These are phyloP conservation scores for Boletus vermiculosoides DNA, from an alignment of 768 basidiomycete genomes.

Conservation along the genomic window DNA sequence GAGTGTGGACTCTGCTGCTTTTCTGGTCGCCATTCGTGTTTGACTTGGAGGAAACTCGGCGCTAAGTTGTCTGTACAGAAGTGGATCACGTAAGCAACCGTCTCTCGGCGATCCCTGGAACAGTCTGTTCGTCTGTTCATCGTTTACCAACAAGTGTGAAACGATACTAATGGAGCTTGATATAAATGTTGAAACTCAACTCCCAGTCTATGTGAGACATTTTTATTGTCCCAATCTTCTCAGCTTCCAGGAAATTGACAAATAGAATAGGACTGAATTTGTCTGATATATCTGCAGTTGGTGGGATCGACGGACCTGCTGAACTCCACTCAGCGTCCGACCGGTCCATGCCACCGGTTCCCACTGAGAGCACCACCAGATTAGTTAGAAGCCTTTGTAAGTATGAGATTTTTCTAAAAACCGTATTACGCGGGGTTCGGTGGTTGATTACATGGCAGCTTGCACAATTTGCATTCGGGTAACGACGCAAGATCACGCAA, in stretches of 20 bases:
- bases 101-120: not conserved
- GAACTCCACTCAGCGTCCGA: not conserved
- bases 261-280: not conserved
- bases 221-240: not conserved
- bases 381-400: not conserved
- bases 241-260: not conserved
- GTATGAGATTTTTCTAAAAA: not conserved
- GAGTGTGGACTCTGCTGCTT: conserved; percentile 81
- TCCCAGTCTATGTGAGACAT: not conserved
- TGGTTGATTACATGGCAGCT: conserved; percentile 1
- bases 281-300: conserved; percentile 7
- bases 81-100: conserved; percentile 18
- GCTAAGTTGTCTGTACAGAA: not conserved
- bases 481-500: conserved; percentile 36
- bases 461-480: not conserved
- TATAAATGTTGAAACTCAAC: not conserved
- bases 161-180: not conserved
- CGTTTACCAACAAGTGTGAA: not conserved
- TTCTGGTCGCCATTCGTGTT: conserved; percentile 65
- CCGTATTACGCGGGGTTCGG: not conserved
- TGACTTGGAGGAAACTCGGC: conserved; percentile 6
- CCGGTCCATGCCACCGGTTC: not conserved
- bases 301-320: not conserved
- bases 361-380: not conserved
- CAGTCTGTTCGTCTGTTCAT: not conserved